A percentile compares a stretch with the other conserved stretches of the same genome.
phyloP scores from a whole-genome alignment of 352 stramenopile species.

The Phytophthora multivora region DNA sequence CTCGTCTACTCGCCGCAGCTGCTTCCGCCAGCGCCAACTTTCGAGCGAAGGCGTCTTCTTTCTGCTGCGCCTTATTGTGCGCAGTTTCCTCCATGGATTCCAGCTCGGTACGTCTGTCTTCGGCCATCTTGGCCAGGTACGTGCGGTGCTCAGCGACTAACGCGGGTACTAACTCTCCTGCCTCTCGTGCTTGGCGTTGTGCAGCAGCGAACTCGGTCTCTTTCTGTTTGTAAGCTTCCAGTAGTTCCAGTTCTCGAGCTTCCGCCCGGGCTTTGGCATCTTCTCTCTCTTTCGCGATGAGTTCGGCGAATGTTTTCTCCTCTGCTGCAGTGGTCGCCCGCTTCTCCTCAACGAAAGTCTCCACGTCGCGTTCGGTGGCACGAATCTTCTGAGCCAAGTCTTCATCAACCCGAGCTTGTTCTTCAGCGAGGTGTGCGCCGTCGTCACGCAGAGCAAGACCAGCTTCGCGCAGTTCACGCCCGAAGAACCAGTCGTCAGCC shows the following conservation, averaged over 20 bases:
- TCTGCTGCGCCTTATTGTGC: constrained; percentile 56
- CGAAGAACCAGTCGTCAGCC: constrained; percentile 95
- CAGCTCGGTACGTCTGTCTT: constrained; percentile 70
- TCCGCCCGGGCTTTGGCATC: constrained; percentile 55
- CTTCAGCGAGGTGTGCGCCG: constrained; percentile 53
- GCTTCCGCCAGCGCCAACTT: constrained; percentile 76
- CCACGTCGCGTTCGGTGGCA: constrained; percentile 85
- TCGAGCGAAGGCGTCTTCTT: constrained; percentile 76
- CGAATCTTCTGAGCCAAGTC: constrained; percentile 78
- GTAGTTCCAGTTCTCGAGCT: constrained; percentile 77
- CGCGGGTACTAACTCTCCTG: constrained; percentile 61
- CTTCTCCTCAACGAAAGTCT: constrained; percentile 77
- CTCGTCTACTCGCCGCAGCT: constrained; percentile 73
- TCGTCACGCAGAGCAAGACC: constrained; percentile 68
- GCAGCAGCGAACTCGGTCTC: constrained; percentile 77
- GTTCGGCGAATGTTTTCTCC: constrained; percentile 60
- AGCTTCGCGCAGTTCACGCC: constrained; percentile 85
- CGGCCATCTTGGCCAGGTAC: constrained; percentile 80
- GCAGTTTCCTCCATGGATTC: constrained; percentile 48
- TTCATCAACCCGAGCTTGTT: constrained; percentile 74
- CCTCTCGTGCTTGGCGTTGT: constrained; percentile 65
- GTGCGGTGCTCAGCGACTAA: constrained; percentile 86
- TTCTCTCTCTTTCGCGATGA: constrained; percentile 62
- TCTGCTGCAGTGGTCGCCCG: constrained; percentile 62
- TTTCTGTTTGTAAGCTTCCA: constrained; percentile 70